Conservation (phyloP, 2,329 filamentous ascomycete genomes). For the Aspergillus felis region DNA sequence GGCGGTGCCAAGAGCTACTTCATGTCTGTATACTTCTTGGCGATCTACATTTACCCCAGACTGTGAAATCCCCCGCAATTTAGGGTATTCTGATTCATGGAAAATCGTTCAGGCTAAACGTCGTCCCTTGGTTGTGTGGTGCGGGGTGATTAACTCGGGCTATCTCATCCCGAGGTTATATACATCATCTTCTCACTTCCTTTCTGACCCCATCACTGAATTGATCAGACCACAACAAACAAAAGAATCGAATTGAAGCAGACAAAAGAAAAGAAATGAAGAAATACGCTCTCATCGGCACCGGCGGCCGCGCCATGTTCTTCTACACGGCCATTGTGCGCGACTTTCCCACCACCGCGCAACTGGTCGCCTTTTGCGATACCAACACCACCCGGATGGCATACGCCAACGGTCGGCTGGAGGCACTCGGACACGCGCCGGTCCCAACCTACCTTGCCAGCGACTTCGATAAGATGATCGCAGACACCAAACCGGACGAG, state of each 20-base stretch:
- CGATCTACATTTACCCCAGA: neutral
- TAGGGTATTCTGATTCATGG: neutral
- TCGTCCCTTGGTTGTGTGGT: neutral
- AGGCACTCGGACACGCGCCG: constrained; percentile 41
- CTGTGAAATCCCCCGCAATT: neutral
- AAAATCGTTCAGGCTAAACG: neutral
- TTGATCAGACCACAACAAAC: no score
- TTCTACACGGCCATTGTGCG: constrained; percentile 57
- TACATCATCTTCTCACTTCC: neutral
- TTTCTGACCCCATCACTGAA: no score
- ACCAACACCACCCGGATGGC: constrained; percentile 59
- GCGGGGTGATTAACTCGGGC: neutral
- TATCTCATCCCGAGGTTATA: neutral
- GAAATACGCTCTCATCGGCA: constrained; percentile 43
- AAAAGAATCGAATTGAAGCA: neutral
- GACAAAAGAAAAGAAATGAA: neutral
- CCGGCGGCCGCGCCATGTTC: constrained; percentile 57
- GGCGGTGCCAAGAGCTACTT: constrained; percentile 2
- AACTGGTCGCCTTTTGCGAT: constrained; percentile 56
- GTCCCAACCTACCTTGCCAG: constrained; percentile 54
- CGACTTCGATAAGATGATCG: constrained; percentile 56
- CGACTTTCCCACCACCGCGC: constrained; percentile 49
- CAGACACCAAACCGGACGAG: constrained; percentile 55
- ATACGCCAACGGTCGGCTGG: constrained; percentile 46
- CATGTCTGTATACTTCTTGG: neutral